phyloP scores from a whole-genome alignment of 1,284 basidiomycete genomes.

The Puccinia coronata region DNA sequence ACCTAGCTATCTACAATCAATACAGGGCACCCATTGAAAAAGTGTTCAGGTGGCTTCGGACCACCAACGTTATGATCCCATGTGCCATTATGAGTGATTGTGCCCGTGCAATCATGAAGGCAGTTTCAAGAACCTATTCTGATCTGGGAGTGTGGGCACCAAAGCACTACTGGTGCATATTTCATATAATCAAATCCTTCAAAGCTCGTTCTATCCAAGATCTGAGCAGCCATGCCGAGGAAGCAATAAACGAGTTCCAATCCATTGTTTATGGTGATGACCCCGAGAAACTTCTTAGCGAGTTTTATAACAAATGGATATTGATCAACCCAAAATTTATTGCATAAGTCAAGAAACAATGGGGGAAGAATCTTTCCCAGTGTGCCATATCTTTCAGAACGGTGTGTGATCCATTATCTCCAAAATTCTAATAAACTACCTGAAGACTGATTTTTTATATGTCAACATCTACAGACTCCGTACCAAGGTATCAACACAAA shows the following conservation, averaged over 20 bases:
- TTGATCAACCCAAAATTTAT: not conserved
- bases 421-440: no score
- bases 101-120: not conserved
- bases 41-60: not conserved
- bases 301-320: not conserved
- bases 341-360: not conserved
- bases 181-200: not conserved
- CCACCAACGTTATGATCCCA: not conserved
- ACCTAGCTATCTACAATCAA: no score
- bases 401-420: no score
- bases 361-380: not conserved
- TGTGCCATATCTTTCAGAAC: not conserved
- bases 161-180: not conserved
- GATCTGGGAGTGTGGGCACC: no score
- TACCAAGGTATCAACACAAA: slow-evolving; percentile 14
- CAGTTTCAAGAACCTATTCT: not conserved
- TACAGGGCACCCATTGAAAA: not conserved
- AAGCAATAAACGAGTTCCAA: not conserved
- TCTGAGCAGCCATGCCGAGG: not conserved
- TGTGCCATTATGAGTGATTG: not conserved
- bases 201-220: not conserved
- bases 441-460: no score
- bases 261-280: not conserved
- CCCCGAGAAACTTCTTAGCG: not conserved
- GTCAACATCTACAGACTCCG: not conserved